phyloP scores from a whole-genome alignment of 345 rosid genomes.

The Carallia brachiata region DNA sequence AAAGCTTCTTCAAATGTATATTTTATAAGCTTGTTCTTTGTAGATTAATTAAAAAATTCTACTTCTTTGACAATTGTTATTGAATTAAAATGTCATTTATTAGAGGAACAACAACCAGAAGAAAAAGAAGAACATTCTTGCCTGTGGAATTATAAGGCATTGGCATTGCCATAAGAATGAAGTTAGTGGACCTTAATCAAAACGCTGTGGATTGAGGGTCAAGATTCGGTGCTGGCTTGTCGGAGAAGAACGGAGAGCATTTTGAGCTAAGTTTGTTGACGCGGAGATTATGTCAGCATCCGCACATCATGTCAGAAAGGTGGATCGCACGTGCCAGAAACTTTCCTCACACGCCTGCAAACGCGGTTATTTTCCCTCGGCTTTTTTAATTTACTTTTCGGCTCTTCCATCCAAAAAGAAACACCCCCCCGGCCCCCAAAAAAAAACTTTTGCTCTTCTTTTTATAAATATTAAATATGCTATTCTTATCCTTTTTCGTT shows the following conservation, averaged over 20 bases:
- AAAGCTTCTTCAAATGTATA: not conserved
- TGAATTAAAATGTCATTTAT: not conserved
- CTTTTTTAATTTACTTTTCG: not conserved
- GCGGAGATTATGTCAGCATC: constrained; percentile 38
- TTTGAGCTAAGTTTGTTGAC: constrained; percentile 29
- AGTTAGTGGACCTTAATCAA: not conserved
- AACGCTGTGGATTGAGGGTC: constrained; percentile 18
- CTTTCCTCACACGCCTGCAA: constrained; percentile 21
- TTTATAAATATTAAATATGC: no score
- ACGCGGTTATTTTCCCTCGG: constrained; percentile 12
- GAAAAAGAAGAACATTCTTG: not conserved
- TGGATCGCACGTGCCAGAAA: constrained; percentile 16
- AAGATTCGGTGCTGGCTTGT: constrained; percentile 29
- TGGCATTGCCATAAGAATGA: not conserved
- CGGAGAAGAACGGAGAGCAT: constrained; percentile 27
- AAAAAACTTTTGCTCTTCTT: no score
- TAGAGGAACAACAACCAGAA: not conserved
- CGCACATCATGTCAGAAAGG: not conserved
- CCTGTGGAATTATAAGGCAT: no score
- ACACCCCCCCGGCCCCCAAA: no score
- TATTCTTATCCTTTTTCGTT: no score
- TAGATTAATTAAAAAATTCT: not conserved
- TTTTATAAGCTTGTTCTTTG: not conserved
- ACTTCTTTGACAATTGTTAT: not conserved
- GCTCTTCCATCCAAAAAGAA: not conserved